Conservation (phyloP, 73 alveolate genomes). For the Blepharisma stoltei region DNA sequence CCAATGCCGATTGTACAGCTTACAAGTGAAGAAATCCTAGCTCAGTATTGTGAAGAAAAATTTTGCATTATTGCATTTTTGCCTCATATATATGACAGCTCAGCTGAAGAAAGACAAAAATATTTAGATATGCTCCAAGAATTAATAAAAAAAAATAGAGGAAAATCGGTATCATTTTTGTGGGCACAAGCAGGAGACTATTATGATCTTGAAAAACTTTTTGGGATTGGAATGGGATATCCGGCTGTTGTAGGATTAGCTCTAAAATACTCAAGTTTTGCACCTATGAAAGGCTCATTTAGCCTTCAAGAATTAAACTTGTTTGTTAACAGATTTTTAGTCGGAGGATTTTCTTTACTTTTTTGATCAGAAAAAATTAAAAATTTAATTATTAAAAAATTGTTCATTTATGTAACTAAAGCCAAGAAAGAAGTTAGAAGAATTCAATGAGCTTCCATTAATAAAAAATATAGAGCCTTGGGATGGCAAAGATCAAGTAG, state of each 20-base stretch:
- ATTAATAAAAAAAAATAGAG: constrained; percentile 68
- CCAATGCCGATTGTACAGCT: constrained; percentile 41
- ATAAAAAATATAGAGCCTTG: too few species aligned
- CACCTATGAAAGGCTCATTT: constrained; percentile 42
- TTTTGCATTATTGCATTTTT: constrained; percentile 82
- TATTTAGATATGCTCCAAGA: constrained; percentile 61
- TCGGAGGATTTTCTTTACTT: neutral
- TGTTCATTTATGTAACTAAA: too few species aligned
- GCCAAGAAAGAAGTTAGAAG: too few species aligned
- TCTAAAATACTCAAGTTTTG: constrained; percentile 34
- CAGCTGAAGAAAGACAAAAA: constrained; percentile 72
- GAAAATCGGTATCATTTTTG: constrained; percentile 77
- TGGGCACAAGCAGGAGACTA: constrained; percentile 95
- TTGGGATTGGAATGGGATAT: constrained; percentile 84
- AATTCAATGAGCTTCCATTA: too few species aligned
- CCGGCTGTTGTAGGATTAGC: constrained; percentile 86
- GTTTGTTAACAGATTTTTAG: neutral
- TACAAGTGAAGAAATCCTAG: constrained; percentile 27
- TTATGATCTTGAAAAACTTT: constrained; percentile 74
- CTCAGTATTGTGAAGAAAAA: constrained; percentile 56
- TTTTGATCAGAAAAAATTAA: too few species aligned
- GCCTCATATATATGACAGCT: constrained; percentile 89
- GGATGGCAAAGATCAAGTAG: too few species aligned
- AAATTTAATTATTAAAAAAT: too few species aligned
- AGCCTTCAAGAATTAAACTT: neutral